Base-by-base conservation (phyloP, 2,329 filamentous ascomycete genomes). In the Colletotrichum trifolii region DNA sequence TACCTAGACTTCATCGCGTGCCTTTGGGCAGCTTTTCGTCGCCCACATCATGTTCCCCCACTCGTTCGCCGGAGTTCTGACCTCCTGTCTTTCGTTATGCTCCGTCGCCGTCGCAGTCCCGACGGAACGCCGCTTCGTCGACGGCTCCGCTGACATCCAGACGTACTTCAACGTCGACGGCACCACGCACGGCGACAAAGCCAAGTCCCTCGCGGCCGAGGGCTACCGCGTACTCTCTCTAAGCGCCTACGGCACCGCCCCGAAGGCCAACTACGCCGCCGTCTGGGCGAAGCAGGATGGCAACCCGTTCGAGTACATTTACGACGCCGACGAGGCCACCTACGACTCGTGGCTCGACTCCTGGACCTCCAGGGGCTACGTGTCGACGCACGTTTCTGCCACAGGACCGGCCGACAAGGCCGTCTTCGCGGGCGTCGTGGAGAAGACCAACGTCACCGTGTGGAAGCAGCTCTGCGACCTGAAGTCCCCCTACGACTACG, bases 191-290 rank as follows among this genome's bases (percentile, higher is more conserved):
- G 54, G 39, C 7, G 50, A 64, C 2, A 66, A 47, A 39, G 12
- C 17, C 15, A 54, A 58, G 60, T 35, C 42, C 1, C 50, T 69
- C 6, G 65, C 58, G 1, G 45, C 49, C 11, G 25, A 39, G 8
- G 67, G 67, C 43, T 69, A 68, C 48, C 62, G 62, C 3, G 53
- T 64, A 8, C 52, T 69, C 36, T 69, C 68, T 1, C 57, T 70
- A 17, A 70, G 67, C 61, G 53, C 63, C 4, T 66, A 68, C 48
- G 68, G 68, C 34, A 46, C 47, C 1, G 60, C 64, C 1, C 17
- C 50, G 2, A 13, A 40, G n/a, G 46, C 45, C 2, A 40, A 64
- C 4, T 69, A 68, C 17, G 52, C 67, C 25, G 65, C 67, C 6
- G 47, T 69, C 36, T 69, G 67, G 68, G 45, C 60, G 2, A 63